Conservation (phyloP, 257 asterid genomes). For the Salvia miltiorrhiza region DNA sequence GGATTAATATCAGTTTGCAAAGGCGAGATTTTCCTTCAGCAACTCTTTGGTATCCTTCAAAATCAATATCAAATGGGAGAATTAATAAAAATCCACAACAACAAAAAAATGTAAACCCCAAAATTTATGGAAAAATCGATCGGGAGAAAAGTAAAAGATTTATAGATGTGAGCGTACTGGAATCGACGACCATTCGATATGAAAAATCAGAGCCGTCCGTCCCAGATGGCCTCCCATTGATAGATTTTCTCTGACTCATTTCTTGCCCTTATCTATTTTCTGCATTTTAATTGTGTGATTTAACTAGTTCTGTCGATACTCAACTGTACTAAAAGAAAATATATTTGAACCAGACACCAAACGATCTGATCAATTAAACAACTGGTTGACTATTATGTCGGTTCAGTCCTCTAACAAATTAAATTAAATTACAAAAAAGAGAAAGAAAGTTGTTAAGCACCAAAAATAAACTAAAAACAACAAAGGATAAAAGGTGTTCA, state of each 20-base stretch:
- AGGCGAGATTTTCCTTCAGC: conserved; percentile 70
- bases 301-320: not conserved
- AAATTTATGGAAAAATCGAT: not conserved
- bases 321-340: not conserved
- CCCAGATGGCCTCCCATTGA: conserved; percentile 79
- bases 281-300: not conserved
- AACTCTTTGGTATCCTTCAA: conserved; percentile 73
- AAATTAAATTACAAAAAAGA: too few species aligned
- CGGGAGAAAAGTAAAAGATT: not conserved
- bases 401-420: not conserved
- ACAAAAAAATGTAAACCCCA: not conserved
- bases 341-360: not conserved
- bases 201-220: conserved; percentile 94
- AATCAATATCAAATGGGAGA: not conserved
- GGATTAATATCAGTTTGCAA: conserved; percentile 45
- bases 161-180: conserved; percentile 41
- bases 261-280: conserved; percentile 1
- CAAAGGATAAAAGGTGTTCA: too few species aligned
- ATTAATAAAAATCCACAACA: not conserved
- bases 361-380: not conserved
- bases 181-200: conserved; percentile 94
- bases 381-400: not conserved
- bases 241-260: conserved; percentile 56
- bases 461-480: too few species aligned
- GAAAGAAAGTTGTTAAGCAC: not conserved